Base-by-base conservation (phyloP, 306 rosid species). In the Glycine tomentella region DNA sequence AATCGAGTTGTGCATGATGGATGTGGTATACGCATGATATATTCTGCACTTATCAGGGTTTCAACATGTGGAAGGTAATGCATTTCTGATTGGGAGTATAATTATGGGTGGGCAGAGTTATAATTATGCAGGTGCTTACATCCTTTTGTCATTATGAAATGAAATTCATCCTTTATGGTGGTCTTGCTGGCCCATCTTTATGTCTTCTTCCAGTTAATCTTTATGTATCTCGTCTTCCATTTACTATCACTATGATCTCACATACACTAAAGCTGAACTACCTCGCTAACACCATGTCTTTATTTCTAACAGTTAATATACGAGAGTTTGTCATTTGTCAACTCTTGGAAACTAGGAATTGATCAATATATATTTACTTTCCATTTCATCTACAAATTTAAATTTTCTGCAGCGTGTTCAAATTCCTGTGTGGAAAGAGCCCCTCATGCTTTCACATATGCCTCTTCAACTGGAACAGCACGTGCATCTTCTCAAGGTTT, bases 401-500 rank as follows among this genome's bases (percentile, higher is more conserved):
- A 77, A 64, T 17, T 58, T 31, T 79, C 33, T 73, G 90, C 85
- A 95, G 98, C 96, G 4, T 95, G 98, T 86, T 88, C 94, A 33
- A 90, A 76, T 86, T 91, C 98, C 31, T 95, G 99, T 74, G 98
- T 95, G 81, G 62, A 83, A 81, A 89, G 85, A 80, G 93, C 97
- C 17, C 92, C 98, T 77, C 95, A 91, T 78, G 99, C 91, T 80
- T 95, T 90, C 88, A 74, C 85, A 6, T 90, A 74, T 86, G 91
- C 53, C 62, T 76, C 92, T 50, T 90, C 97, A 42, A 90, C 90
- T 6, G 96, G 98, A 84, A 89, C 93, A 33, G 98, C 97, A 11
- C 89, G 93, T 33, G 96, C 89, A 12, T 69, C 85, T 80, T 91
- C 97, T 50, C 98, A 90, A 90, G 99, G 99, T 95, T 84, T 6